These are phyloP conservation scores for Bruguiera hainesii DNA, from an alignment of 441 rosid genomes.

Conservation along the genomic window DNA sequence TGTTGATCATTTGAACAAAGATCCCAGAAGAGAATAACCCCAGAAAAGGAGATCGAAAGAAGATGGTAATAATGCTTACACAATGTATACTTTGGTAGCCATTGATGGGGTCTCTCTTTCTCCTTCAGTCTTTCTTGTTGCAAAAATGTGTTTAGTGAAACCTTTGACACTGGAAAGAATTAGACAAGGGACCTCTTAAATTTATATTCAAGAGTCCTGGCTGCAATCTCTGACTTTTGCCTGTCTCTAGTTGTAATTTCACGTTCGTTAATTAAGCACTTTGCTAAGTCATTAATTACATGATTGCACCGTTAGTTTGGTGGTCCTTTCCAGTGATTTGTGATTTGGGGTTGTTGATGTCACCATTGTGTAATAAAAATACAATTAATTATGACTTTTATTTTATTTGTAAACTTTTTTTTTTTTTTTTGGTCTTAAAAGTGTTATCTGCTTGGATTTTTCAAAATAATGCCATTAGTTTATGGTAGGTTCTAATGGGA, in stretches of 20 bases:
- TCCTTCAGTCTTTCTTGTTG: background rate
- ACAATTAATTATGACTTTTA: too few relatives aligned
- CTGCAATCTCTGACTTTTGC: background rate
- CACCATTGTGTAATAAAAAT: conserved; percentile 14
- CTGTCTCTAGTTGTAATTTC: too few relatives aligned
- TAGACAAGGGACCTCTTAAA: conserved; percentile 15
- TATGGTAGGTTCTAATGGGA: too few relatives aligned
- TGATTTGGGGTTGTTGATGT: conserved; percentile 17
- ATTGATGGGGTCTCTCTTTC: conserved; percentile 23
- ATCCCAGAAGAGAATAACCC: conserved; percentile 1
- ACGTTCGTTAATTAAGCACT: background rate
- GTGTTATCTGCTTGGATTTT: too few relatives aligned
- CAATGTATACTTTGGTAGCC: conserved; percentile 58
- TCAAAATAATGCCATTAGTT: too few relatives aligned
- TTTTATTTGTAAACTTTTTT: background rate
- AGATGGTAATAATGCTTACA: conserved; percentile 36
- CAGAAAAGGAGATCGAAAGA: conserved; percentile 1
- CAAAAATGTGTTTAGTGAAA: background rate
- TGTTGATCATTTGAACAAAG: background rate
- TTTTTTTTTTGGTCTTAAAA: background rate
- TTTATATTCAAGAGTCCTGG: conserved; percentile 27
- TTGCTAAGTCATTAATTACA: conserved; percentile 14
- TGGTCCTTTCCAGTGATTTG: background rate
- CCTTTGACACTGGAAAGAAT: conserved; percentile 8
- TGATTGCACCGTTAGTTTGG: conserved; percentile 14